Evolutionary conservation across 2,329 filamentous ascomycete species (phyloP), one percentile per base, ranked within the genome.

Genomic region (Scleromitrula shiraiana): DNA sequence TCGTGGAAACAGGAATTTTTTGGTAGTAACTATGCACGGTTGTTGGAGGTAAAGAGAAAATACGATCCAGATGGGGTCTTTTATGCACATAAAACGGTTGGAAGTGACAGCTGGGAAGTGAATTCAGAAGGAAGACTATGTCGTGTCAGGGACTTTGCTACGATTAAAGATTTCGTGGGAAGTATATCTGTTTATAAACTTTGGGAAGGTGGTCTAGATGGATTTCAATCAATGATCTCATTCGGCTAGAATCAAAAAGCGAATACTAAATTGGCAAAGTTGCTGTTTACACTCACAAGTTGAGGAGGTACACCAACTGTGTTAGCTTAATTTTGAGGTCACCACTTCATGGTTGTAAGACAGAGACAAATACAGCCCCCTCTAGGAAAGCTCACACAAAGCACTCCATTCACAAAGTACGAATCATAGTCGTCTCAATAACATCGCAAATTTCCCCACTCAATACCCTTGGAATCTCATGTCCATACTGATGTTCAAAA

Each of bases 81-180:
- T 24, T 73, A 73, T 42, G 71, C 68, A 15, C 56, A 56, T 7
- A 69, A 66, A 22, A 69, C 65, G 3, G 73, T 78, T 3, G 74
- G 73, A 0, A 74, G 71, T 42, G 74, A 77, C 39, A 56, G 57
- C 24, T 77, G 73, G 73, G 57, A 57, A 17, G 64, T 69, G 5
- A 61, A 59, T 8, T 63, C 59, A 8, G 53, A 64, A 43, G 71
- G 71, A 10, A 64, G 69, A 24, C 60, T 74, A 59, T 74, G 72
- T 43, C 39, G 33, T 19, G 15, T 37, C 26, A 12, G 26, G 12
- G 26, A 29, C 12, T 12, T 29, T 29, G 26, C 7, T 29, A 29
- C 12, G 26, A 29, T 29, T 29, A 7, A 29, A 7, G 26, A 29
- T 29, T 29, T 29, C 26, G 26, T 29, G 26, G 12, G 12, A 29